Evolutionary conservation across 2,329 filamentous ascomycete species (phyloP).

Genomic region (Penicillium sp.): DNA sequence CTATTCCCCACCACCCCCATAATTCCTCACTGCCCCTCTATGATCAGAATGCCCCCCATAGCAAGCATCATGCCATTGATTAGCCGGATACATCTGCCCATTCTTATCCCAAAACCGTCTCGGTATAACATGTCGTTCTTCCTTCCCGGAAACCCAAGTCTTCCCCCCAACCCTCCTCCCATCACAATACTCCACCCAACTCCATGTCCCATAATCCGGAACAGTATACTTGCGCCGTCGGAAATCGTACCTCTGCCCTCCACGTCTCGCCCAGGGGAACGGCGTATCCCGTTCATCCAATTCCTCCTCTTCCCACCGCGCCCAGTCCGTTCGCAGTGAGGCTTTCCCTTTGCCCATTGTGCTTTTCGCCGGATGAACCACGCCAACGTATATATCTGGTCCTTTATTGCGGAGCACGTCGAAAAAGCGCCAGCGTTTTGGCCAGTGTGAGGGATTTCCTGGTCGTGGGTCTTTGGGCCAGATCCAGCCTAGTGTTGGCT

Average conservation of each 20-base stretch:
- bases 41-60: slow-evolving; percentile 24
- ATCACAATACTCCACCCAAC: slow-evolving; percentile 34
- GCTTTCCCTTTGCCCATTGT: neutral
- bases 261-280: slow-evolving; percentile 27
- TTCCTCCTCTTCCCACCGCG: slow-evolving; percentile 15
- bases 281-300: slow-evolving; percentile 6
- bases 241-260: slow-evolving; percentile 37
- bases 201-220: slow-evolving; percentile 36
- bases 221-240: slow-evolving; percentile 35
- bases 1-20: neutral
- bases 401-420: slow-evolving; percentile 46
- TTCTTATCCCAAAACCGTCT: slow-evolving; percentile 29
- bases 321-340: slow-evolving; percentile 16
- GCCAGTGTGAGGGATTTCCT: slow-evolving; percentile 37
- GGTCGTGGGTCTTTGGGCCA: slow-evolving; percentile 45
- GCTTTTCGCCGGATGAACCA: slow-evolving; percentile 17
- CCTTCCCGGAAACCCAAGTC: slow-evolving; percentile 2
- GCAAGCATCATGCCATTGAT: slow-evolving; percentile 28
- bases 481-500: slow-evolving; percentile 31
- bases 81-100: slow-evolving; percentile 24
- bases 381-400: slow-evolving; percentile 48
- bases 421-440: slow-evolving; percentile 34
- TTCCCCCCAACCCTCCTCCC: slow-evolving; percentile 6
- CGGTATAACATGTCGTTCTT: slow-evolving; percentile 29
- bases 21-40: neutral